Percentiles rank a stretch among this genome's conserved stretches.
phyloP scores from a whole-genome alignment of 2,329 filamentous ascomycete genomes.

The Incumbomyces delicatus region DNA sequence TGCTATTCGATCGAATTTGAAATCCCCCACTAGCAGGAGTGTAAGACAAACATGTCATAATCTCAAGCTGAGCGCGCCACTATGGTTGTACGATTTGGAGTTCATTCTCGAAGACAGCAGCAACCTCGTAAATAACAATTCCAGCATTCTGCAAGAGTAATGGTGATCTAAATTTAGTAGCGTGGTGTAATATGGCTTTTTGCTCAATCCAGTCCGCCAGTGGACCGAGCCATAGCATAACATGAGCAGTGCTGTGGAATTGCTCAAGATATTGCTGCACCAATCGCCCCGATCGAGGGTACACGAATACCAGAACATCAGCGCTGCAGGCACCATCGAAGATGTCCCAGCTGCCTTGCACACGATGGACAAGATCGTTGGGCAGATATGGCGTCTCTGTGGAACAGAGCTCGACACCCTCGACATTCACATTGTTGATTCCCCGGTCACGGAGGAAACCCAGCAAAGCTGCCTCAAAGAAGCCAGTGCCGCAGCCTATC shows the following conservation, averaged over 20 bases:
- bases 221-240: constrained; percentile 1
- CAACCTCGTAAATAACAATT: neutral
- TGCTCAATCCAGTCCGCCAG: constrained; percentile 3
- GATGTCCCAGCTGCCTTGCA: constrained; percentile 5
- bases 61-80: no score
- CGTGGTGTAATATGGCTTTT: neutral
- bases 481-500: constrained; percentile 1
- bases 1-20: neutral
- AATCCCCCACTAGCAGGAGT: no score
- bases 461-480: neutral
- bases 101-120: neutral
- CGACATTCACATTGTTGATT: neutral
- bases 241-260: neutral
- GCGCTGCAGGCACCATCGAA: neutral
- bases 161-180: neutral
- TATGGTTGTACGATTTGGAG: no score
- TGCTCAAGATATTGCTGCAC: constrained; percentile 1
- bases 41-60: no score
- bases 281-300: neutral
- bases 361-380: neutral
- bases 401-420: neutral
- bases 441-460: neutral
- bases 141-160: neutral
- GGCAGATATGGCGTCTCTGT: neutral
- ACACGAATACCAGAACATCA: constrained; percentile 2